Conservation (phyloP, 2,329 filamentous ascomycete genomes). For the Hypoxylon sp. region DNA sequence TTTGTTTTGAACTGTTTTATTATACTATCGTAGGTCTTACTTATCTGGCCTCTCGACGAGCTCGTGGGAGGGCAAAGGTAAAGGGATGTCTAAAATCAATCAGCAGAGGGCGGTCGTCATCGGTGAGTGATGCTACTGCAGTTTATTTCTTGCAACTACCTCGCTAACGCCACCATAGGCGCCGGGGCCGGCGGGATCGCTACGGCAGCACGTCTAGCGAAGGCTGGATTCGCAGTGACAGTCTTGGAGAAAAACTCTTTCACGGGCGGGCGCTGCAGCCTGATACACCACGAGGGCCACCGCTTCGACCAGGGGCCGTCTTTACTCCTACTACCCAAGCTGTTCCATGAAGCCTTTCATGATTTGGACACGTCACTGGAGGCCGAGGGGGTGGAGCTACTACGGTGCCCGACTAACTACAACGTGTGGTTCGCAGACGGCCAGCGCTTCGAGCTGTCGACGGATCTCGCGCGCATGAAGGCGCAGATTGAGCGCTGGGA, state of each 20-base stretch:
- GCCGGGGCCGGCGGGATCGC: conserved; percentile 78
- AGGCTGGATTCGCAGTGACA: conserved; percentile 77
- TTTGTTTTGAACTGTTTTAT: not conserved
- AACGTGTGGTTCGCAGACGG: conserved; percentile 79
- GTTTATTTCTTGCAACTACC: not conserved
- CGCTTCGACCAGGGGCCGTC: conserved; percentile 84
- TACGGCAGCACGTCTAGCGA: conserved; percentile 77
- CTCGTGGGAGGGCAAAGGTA: not conserved
- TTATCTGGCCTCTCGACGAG: not conserved
- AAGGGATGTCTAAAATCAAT: conserved; percentile 45
- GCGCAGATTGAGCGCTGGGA: conserved; percentile 78
- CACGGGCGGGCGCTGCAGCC: conserved; percentile 76
- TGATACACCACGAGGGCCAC: conserved; percentile 70
- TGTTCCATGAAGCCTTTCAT: conserved; percentile 76
- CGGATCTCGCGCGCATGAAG: conserved; percentile 79
- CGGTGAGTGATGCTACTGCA: conserved; percentile 54
- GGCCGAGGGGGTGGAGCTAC: conserved; percentile 72
- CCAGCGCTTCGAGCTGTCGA: conserved; percentile 71
- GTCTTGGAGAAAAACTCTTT: conserved; percentile 83
- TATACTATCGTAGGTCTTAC: not conserved
- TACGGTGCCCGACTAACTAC: conserved; percentile 82
- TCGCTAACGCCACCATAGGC: conserved; percentile 56
- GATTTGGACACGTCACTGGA: conserved; percentile 76
- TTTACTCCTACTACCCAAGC: conserved; percentile 75
- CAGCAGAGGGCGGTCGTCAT: conserved; percentile 65